Evolutionary conservation across 805 yeast species (phyloP).

Genomic region (Kluyveromyces aestuarii): DNA sequence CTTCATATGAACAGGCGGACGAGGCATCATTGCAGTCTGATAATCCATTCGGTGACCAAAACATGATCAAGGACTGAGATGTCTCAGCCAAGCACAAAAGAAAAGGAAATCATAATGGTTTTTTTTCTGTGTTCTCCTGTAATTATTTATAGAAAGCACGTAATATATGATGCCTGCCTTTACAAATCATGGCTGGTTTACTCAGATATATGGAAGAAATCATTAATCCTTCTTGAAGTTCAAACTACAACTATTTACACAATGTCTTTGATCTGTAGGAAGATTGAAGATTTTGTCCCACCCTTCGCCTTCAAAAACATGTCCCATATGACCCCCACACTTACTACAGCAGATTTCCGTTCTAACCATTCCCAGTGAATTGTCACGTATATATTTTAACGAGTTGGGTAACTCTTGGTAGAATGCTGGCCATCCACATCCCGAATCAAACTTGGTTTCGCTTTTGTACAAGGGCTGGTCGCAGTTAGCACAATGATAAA

Average conservation of each 20-base stretch:
- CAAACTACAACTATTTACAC: conserved; percentile 81
- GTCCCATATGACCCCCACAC: conserved; percentile 95
- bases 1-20: conserved; percentile 7
- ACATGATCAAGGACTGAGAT: conserved; percentile 20
- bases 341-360: conserved; percentile 81
- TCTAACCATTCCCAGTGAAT: conserved; percentile 65
- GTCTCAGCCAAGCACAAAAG: neutral
- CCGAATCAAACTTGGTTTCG: conserved; percentile 73
- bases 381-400: conserved; percentile 52
- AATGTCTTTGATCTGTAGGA: conserved; percentile 84
- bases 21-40: conserved; percentile 20
- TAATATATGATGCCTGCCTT: too few species aligned
- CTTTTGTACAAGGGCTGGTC: conserved; percentile 69
- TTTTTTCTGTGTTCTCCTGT: too few species aligned
- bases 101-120: neutral
- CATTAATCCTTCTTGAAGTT: conserved; percentile 38
- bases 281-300: conserved; percentile 35
- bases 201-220: neutral
- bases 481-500: conserved; percentile 83
- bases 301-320: conserved; percentile 91
- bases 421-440: conserved; percentile 99
- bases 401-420: conserved; percentile 79
- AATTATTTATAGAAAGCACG: too few species aligned
- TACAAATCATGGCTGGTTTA: neutral
- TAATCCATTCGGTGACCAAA: conserved; percentile 48